Evolutionary conservation across 192 early-diverging fungal genomes (phyloP).

Genomic region (Linnemannia elongata): DNA sequence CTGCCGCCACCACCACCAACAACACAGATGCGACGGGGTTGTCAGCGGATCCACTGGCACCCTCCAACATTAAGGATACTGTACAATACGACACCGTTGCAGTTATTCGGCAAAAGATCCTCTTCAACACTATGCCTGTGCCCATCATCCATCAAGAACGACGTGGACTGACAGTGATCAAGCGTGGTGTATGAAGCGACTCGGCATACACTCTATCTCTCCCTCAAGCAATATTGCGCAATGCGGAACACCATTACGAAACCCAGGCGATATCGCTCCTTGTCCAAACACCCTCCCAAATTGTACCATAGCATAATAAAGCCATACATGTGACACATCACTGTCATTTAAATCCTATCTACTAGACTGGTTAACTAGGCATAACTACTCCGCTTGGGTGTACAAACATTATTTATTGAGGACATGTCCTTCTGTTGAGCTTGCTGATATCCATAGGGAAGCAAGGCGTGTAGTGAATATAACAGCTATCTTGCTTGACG

Average conservation of each 20-base stretch:
- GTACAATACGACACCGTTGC: conserved; percentile 43
- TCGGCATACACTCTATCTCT: background rate
- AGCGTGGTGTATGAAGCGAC: conserved; percentile 31
- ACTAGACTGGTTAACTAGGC: background rate
- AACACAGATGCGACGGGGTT: background rate
- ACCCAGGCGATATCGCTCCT: background rate
- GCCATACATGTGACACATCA: background rate
- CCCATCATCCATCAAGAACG: conserved; percentile 53
- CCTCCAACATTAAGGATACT: conserved; percentile 12
- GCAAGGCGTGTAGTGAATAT: background rate
- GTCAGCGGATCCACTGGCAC: conserved; percentile 18
- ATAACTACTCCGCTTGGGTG: background rate
- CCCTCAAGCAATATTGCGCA: background rate
- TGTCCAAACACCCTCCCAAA: background rate
- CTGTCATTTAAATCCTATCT: background rate
- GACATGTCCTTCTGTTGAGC: background rate
- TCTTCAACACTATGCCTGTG: conserved; percentile 50
- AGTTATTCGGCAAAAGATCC: conserved; percentile 50
- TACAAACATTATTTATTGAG: background rate
- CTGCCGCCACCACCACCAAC: background rate
- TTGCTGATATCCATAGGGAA: background rate
- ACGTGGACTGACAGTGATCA: conserved; percentile 47
- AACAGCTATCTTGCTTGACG: background rate
- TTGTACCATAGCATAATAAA: background rate
- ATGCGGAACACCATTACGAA: background rate